Conservation (phyloP, 2,329 filamentous ascomycete species). For the Gaeumannomyces sp. region DNA sequence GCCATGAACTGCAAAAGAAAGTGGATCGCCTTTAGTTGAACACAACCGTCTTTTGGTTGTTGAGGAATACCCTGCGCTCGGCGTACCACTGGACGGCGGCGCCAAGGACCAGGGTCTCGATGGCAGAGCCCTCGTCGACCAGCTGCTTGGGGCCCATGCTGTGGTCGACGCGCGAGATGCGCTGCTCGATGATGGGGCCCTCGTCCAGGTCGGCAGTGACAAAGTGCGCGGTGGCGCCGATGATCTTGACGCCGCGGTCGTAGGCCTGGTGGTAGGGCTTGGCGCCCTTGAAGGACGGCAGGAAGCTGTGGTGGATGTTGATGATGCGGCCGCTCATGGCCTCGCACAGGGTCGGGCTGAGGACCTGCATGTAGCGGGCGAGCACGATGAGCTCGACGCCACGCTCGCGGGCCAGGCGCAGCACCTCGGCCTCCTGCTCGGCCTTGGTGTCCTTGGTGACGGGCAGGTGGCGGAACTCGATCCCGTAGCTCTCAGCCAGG, state of each 20-base stretch:
- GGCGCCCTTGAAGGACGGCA: slow-evolving; percentile 82
- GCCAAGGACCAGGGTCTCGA: slow-evolving; percentile 77
- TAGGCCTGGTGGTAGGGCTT: slow-evolving; percentile 86
- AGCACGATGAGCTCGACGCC: slow-evolving; percentile 73
- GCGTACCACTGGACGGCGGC: slow-evolving; percentile 80
- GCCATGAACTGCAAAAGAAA: neutral
- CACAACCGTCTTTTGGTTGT: slow-evolving; percentile 74
- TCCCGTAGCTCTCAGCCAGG: slow-evolving; percentile 66
- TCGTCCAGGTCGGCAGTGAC: slow-evolving; percentile 81
- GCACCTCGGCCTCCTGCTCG: slow-evolving; percentile 64
- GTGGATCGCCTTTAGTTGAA: slow-evolving; percentile 43
- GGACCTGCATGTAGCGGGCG: slow-evolving; percentile 83
- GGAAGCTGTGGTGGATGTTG: slow-evolving; percentile 86
- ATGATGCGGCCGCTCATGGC: slow-evolving; percentile 83
- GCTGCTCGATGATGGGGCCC: slow-evolving; percentile 83
- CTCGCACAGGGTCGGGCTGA: slow-evolving; percentile 66
- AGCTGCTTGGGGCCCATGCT: slow-evolving; percentile 68
- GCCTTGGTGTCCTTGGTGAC: slow-evolving; percentile 73
- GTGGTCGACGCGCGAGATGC: slow-evolving; percentile 71
- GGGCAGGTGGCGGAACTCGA: slow-evolving; percentile 75
- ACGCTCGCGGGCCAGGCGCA: slow-evolving; percentile 63
- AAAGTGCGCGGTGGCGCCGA: slow-evolving; percentile 79
- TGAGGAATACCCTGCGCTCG: slow-evolving; percentile 71
- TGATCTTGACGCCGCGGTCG: slow-evolving; percentile 82
- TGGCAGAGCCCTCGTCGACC: slow-evolving; percentile 74